A percentile compares a stretch with the other conserved stretches of the same genome.
Evolutionary conservation across 1,139 yeast species (phyloP).

Genomic region (Geotrichum histeridarum): DNA sequence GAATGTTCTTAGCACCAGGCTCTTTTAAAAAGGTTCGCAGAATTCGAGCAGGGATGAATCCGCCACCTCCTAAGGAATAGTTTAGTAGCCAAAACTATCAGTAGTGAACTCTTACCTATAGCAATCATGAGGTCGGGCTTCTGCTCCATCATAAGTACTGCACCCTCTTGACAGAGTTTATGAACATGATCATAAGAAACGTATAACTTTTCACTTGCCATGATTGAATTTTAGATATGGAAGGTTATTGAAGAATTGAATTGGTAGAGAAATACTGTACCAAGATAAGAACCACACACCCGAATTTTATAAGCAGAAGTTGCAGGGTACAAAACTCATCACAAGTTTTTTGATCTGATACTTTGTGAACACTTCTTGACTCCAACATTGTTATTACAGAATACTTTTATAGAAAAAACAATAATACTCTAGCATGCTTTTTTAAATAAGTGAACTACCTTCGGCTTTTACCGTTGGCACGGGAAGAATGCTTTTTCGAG

Average conservation of each 20-base stretch:
- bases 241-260: no score
- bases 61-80: conserved; percentile 60
- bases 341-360: no score
- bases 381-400: no score
- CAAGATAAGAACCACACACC: no score
- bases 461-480: background rate
- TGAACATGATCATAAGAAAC: conserved; percentile 90
- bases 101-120: conserved; percentile 49
- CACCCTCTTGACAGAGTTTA: conserved; percentile 84
- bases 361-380: no score
- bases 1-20: conserved; percentile 80
- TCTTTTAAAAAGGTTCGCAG: conserved; percentile 83
- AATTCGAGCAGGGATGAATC: conserved; percentile 93
- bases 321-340: no score
- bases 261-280: no score
- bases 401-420: no score
- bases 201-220: conserved; percentile 52
- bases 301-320: no score
- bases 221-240: background rate
- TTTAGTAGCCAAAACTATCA: background rate
- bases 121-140: conserved; percentile 75
- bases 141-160: conserved; percentile 61
- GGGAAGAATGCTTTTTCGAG: background rate
- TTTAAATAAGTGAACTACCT: no score
- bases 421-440: no score